Conservation (phyloP, 768 basidiomycete genomes). For the Boletus tomentosulus region DNA sequence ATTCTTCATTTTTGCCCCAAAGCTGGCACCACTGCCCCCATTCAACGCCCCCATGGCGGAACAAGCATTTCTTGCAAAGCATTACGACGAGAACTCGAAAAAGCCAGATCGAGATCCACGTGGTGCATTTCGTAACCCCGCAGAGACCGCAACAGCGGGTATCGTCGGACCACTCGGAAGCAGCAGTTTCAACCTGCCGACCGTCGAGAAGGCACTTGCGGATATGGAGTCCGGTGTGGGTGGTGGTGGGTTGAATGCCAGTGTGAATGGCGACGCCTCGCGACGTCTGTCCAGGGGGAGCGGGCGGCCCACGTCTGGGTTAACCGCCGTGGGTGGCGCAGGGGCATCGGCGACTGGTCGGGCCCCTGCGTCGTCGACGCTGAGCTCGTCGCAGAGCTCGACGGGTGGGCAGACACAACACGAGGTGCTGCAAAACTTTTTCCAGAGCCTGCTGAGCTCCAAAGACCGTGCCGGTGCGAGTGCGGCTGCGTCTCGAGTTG, state of each 20-base stretch:
- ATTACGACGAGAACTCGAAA: conserved; percentile 89
- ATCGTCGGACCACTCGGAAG: conserved; percentile 92
- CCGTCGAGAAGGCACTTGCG: conserved; percentile 79
- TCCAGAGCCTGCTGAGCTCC: conserved; percentile 72
- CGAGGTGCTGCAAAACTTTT: conserved; percentile 84
- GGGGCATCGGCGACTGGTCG: conserved; percentile 29
- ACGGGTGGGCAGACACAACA: conserved; percentile 65
- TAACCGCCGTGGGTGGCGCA: conserved; percentile 38
- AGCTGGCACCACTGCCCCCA: conserved; percentile 66
- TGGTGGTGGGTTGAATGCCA: conserved; percentile 32
- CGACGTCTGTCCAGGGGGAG: conserved; percentile 31
- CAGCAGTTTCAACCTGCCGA: conserved; percentile 80
- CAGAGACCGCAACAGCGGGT: conserved; percentile 57
- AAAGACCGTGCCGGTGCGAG: conserved; percentile 51
- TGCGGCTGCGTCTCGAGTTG: conserved; percentile 26
- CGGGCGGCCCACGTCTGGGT: conserved; percentile 32
- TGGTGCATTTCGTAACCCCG: conserved; percentile 76
- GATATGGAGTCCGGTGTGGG: conserved; percentile 76
- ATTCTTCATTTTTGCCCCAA: conserved; percentile 1
- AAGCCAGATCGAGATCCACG: conserved; percentile 89
- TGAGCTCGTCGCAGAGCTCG: conserved; percentile 38
- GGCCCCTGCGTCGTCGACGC: conserved; percentile 38
- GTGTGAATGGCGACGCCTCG: conserved; percentile 33
- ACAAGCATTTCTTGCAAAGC: conserved; percentile 84
- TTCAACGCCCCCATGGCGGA: conserved; percentile 84